These are phyloP conservation scores for Lasiodiplodia sp. DNA, from an alignment of 2,329 filamentous ascomycete genomes.

Conservation along the genomic window DNA sequence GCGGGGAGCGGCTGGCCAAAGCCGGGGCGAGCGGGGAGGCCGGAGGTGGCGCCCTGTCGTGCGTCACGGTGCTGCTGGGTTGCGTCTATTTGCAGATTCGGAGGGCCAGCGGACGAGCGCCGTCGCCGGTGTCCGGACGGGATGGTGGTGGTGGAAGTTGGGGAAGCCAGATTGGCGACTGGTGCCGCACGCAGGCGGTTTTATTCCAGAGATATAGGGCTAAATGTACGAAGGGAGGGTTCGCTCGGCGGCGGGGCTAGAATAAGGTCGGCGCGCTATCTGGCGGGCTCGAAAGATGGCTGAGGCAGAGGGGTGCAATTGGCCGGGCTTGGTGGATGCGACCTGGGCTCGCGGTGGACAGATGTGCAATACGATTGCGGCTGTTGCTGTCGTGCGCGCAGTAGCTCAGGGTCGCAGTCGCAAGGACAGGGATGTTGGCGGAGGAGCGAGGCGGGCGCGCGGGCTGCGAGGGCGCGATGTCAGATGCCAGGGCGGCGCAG, in stretches of 20 bases:
- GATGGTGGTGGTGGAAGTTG: constrained; percentile 44
- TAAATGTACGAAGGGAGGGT: constrained; percentile 19
- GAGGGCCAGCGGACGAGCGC: constrained; percentile 48
- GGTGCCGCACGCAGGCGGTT: constrained; percentile 19
- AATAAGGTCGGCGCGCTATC: constrained; percentile 18
- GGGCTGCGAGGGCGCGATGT: constrained; percentile 21
- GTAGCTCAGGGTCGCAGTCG: constrained; percentile 16
- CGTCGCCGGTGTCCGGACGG: constrained; percentile 49
- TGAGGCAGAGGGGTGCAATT: constrained; percentile 9
- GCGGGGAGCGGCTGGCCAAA: constrained; percentile 45
- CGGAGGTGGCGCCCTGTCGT: constrained; percentile 44
- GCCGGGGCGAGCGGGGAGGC: constrained; percentile 40
- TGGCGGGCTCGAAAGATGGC: constrained; percentile 12
- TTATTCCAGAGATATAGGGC: constrained; percentile 10
- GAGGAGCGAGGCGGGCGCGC: constrained; percentile 16
- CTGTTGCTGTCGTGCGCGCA: constrained; percentile 14
- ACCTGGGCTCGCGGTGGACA: constrained; percentile 11
- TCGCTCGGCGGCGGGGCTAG: constrained; percentile 13
- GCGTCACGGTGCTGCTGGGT: constrained; percentile 35
- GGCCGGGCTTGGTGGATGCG: background rate
- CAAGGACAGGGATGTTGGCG: constrained; percentile 25
- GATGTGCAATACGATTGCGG: constrained; percentile 16
- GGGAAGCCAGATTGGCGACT: constrained; percentile 48
- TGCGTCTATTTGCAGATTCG: constrained; percentile 41
- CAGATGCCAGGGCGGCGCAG: constrained; percentile 32